phyloP scores from a whole-genome alignment of 345 rosid species.

The Arabis hirsuta region DNA sequence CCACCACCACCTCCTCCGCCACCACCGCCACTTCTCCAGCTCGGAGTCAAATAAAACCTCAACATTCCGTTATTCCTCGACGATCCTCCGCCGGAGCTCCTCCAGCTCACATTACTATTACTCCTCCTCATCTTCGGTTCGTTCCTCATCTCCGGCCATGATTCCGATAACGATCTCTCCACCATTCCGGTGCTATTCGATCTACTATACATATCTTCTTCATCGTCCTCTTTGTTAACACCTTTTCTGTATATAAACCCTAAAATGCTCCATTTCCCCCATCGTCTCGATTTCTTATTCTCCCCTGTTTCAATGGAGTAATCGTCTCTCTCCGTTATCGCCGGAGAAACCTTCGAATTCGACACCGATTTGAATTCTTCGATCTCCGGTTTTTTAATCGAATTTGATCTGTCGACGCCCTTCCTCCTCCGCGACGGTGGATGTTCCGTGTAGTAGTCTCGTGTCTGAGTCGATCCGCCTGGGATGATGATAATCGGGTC shows the following conservation, averaged over 20 bases:
- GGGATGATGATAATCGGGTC: slow-evolving; percentile 56
- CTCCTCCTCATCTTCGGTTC: slow-evolving; percentile 79
- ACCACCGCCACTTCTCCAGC: slow-evolving; percentile 54
- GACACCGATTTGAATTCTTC: slow-evolving; percentile 74
- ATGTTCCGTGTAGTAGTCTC: slow-evolving; percentile 84
- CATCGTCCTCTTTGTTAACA: slow-evolving; percentile 62
- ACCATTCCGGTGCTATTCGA: slow-evolving; percentile 70
- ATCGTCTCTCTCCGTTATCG: slow-evolving; percentile 62
- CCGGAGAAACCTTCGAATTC: slow-evolving; percentile 77
- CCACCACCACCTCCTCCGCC: slow-evolving; percentile 44
- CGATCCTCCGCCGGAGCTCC: slow-evolving; percentile 64
- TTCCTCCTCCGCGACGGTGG: slow-evolving; percentile 79
- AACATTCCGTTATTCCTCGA: slow-evolving; percentile 78
- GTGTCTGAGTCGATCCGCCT: slow-evolving; percentile 86
- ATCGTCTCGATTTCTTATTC: slow-evolving; percentile 71
- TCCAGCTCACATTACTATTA: slow-evolving; percentile 92
- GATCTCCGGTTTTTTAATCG: slow-evolving; percentile 72
- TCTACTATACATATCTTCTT: slow-evolving; percentile 59
- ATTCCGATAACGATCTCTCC: slow-evolving; percentile 80
- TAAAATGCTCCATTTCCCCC: slow-evolving; percentile 92
- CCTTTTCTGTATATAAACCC: slow-evolving; percentile 72
- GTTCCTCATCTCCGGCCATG: slow-evolving; percentile 80
- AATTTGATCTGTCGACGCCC: slow-evolving; percentile 84
- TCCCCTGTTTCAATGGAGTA: slow-evolving; percentile 47
- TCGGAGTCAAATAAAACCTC: slow-evolving; percentile 84